Conservation (phyloP, 208 protist species). For the Leishmania aethiopica region DNA sequence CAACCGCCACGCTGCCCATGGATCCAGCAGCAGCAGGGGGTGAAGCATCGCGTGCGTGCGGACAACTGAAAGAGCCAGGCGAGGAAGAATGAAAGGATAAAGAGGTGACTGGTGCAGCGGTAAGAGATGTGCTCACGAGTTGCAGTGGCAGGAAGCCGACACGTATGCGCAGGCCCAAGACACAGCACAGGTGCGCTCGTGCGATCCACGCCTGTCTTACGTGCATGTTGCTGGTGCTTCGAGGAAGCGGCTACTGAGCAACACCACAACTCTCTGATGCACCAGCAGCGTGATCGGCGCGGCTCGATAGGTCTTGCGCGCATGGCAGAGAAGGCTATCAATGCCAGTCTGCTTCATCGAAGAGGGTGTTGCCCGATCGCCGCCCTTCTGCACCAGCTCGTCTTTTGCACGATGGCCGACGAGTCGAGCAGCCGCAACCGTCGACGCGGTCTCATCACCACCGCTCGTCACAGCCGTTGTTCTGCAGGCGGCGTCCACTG, state of each 20-base stretch:
- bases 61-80: not conserved
- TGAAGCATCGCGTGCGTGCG: not conserved
- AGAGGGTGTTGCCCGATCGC: not conserved
- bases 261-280: not conserved
- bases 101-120: not conserved
- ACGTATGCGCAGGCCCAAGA: too few relatives aligned
- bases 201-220: not conserved
- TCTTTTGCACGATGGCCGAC: not conserved
- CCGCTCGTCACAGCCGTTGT: not conserved
- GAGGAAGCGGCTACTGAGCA: not conserved
- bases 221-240: not conserved
- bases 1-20: too few relatives aligned
- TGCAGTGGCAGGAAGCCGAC: too few relatives aligned
- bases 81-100: not conserved
- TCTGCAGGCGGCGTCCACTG: not conserved
- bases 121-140: too few relatives aligned
- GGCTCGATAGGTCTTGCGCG: not conserved
- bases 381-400: not conserved
- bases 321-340: not conserved
- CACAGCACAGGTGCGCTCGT: not conserved
- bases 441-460: not conserved
- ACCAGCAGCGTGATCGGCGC: not conserved
- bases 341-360: not conserved
- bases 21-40: not conserved
- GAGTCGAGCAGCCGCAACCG: not conserved